A percentile compares a stretch with the other conserved stretches of the same genome.
phyloP scores from a whole-genome alignment of 2,329 filamentous ascomycete genomes.

The Paecilomyces fulvus region DNA sequence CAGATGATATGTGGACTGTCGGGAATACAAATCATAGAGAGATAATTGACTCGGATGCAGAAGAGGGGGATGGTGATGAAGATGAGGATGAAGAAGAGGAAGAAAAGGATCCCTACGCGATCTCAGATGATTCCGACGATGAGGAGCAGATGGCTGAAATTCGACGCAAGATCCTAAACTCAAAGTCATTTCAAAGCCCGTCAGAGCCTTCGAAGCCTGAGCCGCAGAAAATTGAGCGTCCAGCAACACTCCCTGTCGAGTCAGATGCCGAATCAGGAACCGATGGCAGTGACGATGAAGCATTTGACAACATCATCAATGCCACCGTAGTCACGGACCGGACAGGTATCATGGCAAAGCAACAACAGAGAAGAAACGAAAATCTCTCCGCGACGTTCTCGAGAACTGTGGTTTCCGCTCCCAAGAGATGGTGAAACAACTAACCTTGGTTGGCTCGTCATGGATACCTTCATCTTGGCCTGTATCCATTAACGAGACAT shows the following conservation, averaged over 20 bases:
- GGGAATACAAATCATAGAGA: conserved; percentile 73
- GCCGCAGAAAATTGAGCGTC: conserved; percentile 55
- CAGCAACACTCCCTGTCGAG: conserved; percentile 47
- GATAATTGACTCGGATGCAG: conserved; percentile 48
- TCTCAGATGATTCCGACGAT: conserved; percentile 72
- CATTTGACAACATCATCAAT: conserved; percentile 88
- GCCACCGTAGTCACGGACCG: conserved; percentile 84
- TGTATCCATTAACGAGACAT: no score
- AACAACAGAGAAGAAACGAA: conserved; percentile 46
- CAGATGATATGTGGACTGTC: conserved; percentile 75
- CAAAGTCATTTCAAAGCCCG: conserved; percentile 71
- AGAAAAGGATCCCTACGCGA: conserved; percentile 58
- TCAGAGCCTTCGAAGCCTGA: conserved; percentile 42
- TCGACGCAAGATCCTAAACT: conserved; percentile 77
- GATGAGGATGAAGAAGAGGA: conserved; percentile 41
- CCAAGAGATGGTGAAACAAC: conserved; percentile 34
- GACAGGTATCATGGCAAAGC: conserved; percentile 60
- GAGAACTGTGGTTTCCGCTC: conserved; percentile 40
- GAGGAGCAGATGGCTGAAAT: conserved; percentile 92
- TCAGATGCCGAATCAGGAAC: conserved; percentile 64
- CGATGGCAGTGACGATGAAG: conserved; percentile 57
- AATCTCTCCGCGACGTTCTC: conserved; percentile 43
- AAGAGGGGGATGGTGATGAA: conserved; percentile 34
- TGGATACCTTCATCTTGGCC: neutral
- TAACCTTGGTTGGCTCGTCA: neutral